Conservation (phyloP, 1,284 basidiomycete genomes). For the Xerocomus cyaneibrunnescens region DNA sequence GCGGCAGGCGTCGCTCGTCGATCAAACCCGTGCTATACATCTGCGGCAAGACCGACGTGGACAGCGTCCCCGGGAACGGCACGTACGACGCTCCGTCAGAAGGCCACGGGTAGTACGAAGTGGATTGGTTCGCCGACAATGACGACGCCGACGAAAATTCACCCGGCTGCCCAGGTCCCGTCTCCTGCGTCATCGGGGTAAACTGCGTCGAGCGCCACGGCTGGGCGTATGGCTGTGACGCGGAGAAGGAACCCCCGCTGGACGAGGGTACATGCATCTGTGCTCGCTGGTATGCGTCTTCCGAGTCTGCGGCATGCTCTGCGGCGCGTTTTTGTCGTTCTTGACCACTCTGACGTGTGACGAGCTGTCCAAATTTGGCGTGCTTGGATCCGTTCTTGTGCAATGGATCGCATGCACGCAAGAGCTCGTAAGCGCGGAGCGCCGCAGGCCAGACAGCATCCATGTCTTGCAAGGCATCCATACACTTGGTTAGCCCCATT, state of each 20-base stretch:
- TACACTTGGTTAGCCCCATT: slow-evolving; percentile 63
- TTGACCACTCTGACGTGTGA: slow-evolving; percentile 40
- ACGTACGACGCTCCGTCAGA: slow-evolving; percentile 37
- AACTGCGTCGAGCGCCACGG: slow-evolving; percentile 34
- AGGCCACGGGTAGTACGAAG: slow-evolving; percentile 54
- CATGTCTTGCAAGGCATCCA: slow-evolving; percentile 69
- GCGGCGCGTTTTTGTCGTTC: slow-evolving; percentile 36
- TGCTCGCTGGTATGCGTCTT: slow-evolving; percentile 34
- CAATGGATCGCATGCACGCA: slow-evolving; percentile 62
- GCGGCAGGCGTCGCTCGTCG: slow-evolving; percentile 39
- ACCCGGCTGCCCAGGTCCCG: slow-evolving; percentile 17
- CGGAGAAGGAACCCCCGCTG: not conserved
- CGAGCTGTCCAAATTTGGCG: slow-evolving; percentile 15
- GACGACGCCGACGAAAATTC: slow-evolving; percentile 14
- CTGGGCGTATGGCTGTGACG: slow-evolving; percentile 26
- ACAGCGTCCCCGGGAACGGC: slow-evolving; percentile 46
- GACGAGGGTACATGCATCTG: slow-evolving; percentile 18
- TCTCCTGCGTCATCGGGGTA: slow-evolving; percentile 23
- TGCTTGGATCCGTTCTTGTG: slow-evolving; percentile 28
- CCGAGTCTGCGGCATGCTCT: slow-evolving; percentile 34
- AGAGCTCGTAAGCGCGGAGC: slow-evolving; percentile 68
- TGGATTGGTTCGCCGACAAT: slow-evolving; percentile 1
- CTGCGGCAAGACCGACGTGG: slow-evolving; percentile 66
- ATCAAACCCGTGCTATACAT: slow-evolving; percentile 68
- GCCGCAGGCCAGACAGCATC: slow-evolving; percentile 77